Percentiles rank a stretch among this genome's conserved stretches.
These are phyloP conservation scores for Leishmania turanica DNA, from an alignment of 208 protist genomes.

Conservation along the genomic window DNA sequence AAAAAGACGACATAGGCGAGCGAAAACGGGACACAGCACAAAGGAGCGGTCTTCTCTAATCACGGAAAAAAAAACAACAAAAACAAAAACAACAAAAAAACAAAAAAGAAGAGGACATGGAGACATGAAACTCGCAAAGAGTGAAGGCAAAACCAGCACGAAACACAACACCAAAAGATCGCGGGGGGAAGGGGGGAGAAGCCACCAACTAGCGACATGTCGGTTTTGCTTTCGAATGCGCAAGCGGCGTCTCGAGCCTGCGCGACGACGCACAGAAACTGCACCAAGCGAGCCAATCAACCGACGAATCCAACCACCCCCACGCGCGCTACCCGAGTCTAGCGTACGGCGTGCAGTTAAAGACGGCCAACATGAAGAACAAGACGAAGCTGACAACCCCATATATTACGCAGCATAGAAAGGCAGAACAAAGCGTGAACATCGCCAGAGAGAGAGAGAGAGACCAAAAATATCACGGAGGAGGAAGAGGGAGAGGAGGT, in stretches of 20 bases:
- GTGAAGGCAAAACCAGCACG: neutral
- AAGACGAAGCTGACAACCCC: neutral
- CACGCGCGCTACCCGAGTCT: neutral
- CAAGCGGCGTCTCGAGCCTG: neutral
- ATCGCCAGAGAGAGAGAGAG: neutral
- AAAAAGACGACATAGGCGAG: neutral
- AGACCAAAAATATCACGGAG: neutral
- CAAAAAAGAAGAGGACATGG: neutral
- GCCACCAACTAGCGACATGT: neutral
- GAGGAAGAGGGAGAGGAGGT: neutral
- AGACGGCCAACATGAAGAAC: conserved; percentile 5
- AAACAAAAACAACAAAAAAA: no score
- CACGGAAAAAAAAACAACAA: neutral
- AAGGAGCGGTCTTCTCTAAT: neutral
- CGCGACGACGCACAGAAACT: neutral
- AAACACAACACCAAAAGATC: neutral
- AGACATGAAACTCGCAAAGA: neutral
- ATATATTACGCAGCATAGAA: neutral
- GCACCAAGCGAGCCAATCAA: neutral
- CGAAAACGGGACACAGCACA: neutral
- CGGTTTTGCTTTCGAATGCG: neutral
- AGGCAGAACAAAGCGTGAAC: neutral
- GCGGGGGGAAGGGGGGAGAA: neutral
- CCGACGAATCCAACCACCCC: neutral
- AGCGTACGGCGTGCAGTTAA: neutral